Conservation (phyloP, 2,329 filamentous ascomycete species). For the Penicillium digitatum region DNA sequence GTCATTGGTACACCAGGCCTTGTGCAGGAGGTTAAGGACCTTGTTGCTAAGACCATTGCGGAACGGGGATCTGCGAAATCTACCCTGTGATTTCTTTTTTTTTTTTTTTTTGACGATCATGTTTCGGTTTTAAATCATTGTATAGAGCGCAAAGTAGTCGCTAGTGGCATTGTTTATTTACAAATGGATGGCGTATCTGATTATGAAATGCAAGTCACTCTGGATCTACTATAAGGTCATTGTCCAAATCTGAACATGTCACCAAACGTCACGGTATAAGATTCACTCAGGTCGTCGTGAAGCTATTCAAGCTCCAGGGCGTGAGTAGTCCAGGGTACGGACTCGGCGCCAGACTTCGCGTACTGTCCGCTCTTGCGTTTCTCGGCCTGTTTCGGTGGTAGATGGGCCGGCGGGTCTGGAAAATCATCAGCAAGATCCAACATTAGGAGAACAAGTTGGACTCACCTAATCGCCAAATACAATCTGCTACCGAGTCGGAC, state of each 20-base stretch:
- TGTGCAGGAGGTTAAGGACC: slow-evolving; percentile 55
- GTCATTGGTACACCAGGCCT: slow-evolving; percentile 54
- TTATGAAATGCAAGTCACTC: slow-evolving; percentile 13
- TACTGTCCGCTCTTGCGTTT: slow-evolving; percentile 66
- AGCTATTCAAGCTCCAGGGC: slow-evolving; percentile 54
- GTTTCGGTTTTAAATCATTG: slow-evolving; percentile 16
- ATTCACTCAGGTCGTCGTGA: no score
- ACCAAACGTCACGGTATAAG: background rate
- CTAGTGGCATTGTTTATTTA: slow-evolving; percentile 21
- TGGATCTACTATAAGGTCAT: background rate
- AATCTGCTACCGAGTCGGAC: slow-evolving; percentile 63
- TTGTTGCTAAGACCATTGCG: slow-evolving; percentile 48
- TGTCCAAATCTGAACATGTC: background rate
- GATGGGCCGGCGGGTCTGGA: slow-evolving; percentile 61
- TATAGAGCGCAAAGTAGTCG: slow-evolving; percentile 25
- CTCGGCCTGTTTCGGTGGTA: slow-evolving; percentile 57
- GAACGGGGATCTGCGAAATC: slow-evolving; percentile 31
- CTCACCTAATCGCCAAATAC: slow-evolving; percentile 66
- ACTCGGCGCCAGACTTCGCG: slow-evolving; percentile 71
- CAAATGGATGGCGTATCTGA: slow-evolving; percentile 13
- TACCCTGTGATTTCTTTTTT: slow-evolving; percentile 21
- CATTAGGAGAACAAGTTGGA: background rate
- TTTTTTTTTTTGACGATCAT: slow-evolving; percentile 8
- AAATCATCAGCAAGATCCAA: background rate
- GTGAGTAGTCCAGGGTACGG: slow-evolving; percentile 60